Evolutionary conservation across 352 stramenopile species (phyloP), one percentile per base, ranked within the genome.

Genomic region (Globisporangium uncinulatum): DNA sequence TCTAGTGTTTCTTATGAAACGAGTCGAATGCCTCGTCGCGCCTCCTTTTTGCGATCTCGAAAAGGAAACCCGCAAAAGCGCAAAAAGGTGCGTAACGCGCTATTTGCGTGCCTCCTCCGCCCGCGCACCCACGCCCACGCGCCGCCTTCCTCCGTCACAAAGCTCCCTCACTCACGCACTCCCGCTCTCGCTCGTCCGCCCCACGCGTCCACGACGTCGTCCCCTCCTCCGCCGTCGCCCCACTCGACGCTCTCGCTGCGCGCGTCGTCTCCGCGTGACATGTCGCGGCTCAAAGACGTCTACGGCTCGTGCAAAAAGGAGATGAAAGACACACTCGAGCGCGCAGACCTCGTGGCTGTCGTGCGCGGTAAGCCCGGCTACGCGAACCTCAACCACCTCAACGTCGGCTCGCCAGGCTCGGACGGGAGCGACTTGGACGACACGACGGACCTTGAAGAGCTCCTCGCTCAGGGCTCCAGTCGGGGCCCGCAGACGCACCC

Each of bases 311-410:
- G 79, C 66, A 84, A 78, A 65, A 87, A 89, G 71, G 82, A 92
- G 63, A 90, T 92, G 79, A 84, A 62, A 29, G 68, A 79, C 51
- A 86, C 79, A 51, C 87, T 91, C 61, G 79, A 90, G 31, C 66
- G 76, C 57, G 55, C 61, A 4, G 79, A 89, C 60, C 75, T 88
- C 61, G 77, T 92, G 51, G 70, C 77, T 43, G 79, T 80, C 53
- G 75, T 86, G n/a, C 75, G 79, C 42, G 75, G 74, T 60, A 89
- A 89, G 64, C 77, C 82, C 15, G 82, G 79, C 21, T 92, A 92
- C 54, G 82, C 82, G 6, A 92, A 92, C 56, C 76, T 92, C 48
- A 89, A 90, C 60, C 82, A 92, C 51, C 65, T 92, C 32, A 87
- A 92, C 48, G 68, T 88, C 31, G 82, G 82, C 48, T 90, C 79